Evolutionary conservation across 305 asterid species (phyloP).

Genomic region (Rubia peregrina): DNA sequence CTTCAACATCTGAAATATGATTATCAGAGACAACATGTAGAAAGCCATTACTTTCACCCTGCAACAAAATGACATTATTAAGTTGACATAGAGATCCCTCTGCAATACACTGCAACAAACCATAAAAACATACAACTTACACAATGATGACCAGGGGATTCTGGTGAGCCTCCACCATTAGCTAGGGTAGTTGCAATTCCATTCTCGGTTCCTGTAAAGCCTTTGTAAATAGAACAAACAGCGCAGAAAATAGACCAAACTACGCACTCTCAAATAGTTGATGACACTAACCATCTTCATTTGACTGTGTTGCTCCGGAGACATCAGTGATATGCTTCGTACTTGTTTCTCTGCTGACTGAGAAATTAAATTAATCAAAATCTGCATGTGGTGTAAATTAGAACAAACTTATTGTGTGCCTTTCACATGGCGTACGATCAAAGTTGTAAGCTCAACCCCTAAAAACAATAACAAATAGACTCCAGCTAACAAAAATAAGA

Average conservation of each 20-base stretch:
- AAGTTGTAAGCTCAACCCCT: background rate
- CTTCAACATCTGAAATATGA: constrained; percentile 37
- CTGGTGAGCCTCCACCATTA: constrained; percentile 39
- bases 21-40: constrained; percentile 38
- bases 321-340: constrained; percentile 31
- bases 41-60: constrained; percentile 82
- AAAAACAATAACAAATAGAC: background rate
- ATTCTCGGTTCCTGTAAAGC: constrained; percentile 45
- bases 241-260: constrained; percentile 11
- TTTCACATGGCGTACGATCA: background rate
- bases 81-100: constrained; percentile 38
- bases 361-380: constrained; percentile 21
- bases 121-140: constrained; percentile 99
- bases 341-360: constrained; percentile 55
- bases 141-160: constrained; percentile 77
- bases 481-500: background rate
- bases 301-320: constrained; percentile 23
- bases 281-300: constrained; percentile 35
- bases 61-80: constrained; percentile 44
- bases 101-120: constrained; percentile 36
- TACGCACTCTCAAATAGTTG: constrained; percentile 15
- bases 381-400: background rate
- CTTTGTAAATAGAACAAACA: constrained; percentile 19
- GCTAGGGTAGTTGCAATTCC: constrained; percentile 23
- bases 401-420: background rate